Evolutionary conservation across 176 grass and related monocot species (phyloP), one percentile per base, ranked within the genome.

Genomic region (Poa pratensis): DNA sequence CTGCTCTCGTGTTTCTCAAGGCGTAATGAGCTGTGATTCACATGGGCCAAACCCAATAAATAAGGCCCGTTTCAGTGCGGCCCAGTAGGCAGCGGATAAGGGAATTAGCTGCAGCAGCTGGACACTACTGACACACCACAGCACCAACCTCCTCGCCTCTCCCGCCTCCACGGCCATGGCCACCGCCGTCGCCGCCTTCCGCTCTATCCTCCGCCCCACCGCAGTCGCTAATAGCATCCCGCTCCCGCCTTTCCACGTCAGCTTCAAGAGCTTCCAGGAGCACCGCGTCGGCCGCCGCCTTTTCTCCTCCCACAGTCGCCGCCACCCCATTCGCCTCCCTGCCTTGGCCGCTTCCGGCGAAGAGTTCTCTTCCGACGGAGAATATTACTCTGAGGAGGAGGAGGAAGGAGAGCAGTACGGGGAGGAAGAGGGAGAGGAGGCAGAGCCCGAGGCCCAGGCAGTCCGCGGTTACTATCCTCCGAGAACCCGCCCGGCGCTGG

Each of bases 91-190:
- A 87, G 45, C 54, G 58, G 84, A 90, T 90, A 90, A 79, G 84
- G 46, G 43, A 42, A 40, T 79, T 74, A 65, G 76, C 64, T 65
- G 77, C 50, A 51, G 48, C 30, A 9, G 27, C 78, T 7, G 78
- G 27, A 61, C 46, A 11, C 69, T n/a, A 11, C 69, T n/a, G 75
- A 68, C 32, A 15, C 23, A 22, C 53, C 20, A 28, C 72, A 52
- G 11, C 84, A 45, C 64, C 70, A 49, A 51, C 70, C 17, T 61
- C 85, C 81, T 90, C 75, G 68, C 87, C 50, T 20, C 83, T 63
- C 49, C 78, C 46, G 22, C 82, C 40, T 82, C 78, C 50, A 79
- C 88, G 35, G 48, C 80, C 26, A 87, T 90, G 84, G 78, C 88
- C 71, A n/a, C 78, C 24, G 48, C 75, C 6, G 50, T 73, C 28